Evolutionary conservation across 495 filamentous ascomycete species (phyloP).

Genomic region (Bacidia rubella): DNA sequence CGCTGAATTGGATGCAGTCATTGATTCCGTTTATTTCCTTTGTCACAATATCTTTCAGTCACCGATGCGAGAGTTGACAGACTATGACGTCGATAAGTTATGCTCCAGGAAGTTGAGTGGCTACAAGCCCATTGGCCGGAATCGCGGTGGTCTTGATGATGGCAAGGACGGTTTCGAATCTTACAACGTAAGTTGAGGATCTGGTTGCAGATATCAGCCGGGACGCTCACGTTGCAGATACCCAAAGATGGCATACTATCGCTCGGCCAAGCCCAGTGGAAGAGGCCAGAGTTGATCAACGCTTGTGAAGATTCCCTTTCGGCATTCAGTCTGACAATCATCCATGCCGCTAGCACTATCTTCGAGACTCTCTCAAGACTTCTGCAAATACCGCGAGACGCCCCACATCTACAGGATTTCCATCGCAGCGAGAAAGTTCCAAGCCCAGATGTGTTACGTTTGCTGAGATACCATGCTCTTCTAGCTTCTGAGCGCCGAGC

Average conservation of each 20-base stretch:
- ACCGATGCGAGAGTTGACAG: slow-evolving; percentile 22
- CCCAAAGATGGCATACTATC: slow-evolving; percentile 7
- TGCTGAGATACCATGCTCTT: slow-evolving; percentile 35
- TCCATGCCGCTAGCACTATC: slow-evolving; percentile 38
- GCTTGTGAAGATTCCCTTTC: slow-evolving; percentile 36
- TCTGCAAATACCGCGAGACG: slow-evolving; percentile 28
- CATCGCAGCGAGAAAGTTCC: slow-evolving; percentile 35
- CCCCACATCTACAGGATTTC: slow-evolving; percentile 33
- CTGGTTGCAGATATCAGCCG: not conserved
- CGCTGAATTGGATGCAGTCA: not conserved
- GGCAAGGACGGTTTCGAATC: slow-evolving; percentile 10
- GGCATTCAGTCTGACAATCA: slow-evolving; percentile 32
- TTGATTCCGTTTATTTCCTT: slow-evolving; percentile 23
- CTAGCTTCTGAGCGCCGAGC: not conserved
- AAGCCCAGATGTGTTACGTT: slow-evolving; percentile 33
- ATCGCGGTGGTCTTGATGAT: slow-evolving; percentile 3
- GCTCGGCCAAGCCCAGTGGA: slow-evolving; percentile 13
- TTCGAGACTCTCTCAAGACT: slow-evolving; percentile 36
- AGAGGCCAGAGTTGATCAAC: slow-evolving; percentile 28
- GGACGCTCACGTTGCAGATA: not conserved
- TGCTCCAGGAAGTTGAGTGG: slow-evolving; percentile 32
- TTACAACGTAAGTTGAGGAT: slow-evolving; percentile 1
- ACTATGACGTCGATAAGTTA: slow-evolving; percentile 19
- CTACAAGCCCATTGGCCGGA: slow-evolving; percentile 9
- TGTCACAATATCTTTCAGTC: slow-evolving; percentile 36